Percentiles rank a stretch among this genome's conserved stretches.
These are phyloP conservation scores for Thielaviopsis euricoi DNA, from an alignment of 2,329 filamentous ascomycete species.

Conservation along the genomic window DNA sequence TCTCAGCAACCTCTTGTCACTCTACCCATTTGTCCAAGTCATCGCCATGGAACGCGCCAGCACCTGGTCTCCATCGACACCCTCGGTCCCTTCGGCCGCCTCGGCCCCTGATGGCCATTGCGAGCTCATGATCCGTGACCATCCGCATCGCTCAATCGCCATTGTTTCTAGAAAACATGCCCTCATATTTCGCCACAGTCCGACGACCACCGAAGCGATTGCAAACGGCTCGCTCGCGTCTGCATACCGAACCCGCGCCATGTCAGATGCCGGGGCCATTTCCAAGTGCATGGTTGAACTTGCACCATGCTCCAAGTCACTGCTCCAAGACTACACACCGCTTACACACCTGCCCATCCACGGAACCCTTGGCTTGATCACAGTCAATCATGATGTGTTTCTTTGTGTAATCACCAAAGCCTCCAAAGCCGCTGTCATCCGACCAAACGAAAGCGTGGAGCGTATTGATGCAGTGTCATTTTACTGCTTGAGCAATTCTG, in stretches of 20 bases:
- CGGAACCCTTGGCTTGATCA: slow-evolving; percentile 78
- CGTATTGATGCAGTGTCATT: slow-evolving; percentile 79
- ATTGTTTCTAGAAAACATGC: slow-evolving; percentile 65
- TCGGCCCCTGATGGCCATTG: slow-evolving; percentile 44
- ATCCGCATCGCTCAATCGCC: slow-evolving; percentile 74
- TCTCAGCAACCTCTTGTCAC: not conserved
- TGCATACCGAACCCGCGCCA: slow-evolving; percentile 26
- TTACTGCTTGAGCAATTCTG: slow-evolving; percentile 73
- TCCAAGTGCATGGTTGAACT: slow-evolving; percentile 82
- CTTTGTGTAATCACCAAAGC: slow-evolving; percentile 76
- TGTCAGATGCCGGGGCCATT: slow-evolving; percentile 24
- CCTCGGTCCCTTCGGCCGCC: slow-evolving; percentile 15
- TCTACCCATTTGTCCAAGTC: not conserved
- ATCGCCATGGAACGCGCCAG: slow-evolving; percentile 11
- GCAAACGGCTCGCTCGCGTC: slow-evolving; percentile 43
- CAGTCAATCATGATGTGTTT: slow-evolving; percentile 71
- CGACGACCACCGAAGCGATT: slow-evolving; percentile 42
- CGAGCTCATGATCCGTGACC: slow-evolving; percentile 70
- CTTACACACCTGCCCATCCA: slow-evolving; percentile 59
- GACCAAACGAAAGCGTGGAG: slow-evolving; percentile 78
- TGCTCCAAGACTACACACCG: slow-evolving; percentile 61
- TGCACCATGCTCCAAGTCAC: slow-evolving; percentile 41
- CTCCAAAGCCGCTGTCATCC: slow-evolving; percentile 60
- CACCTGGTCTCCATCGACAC: slow-evolving; percentile 9
- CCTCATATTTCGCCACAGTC: slow-evolving; percentile 68